phyloP scores from a whole-genome alignment of 2,329 filamentous ascomycete genomes.

The Neonectria magnoliae region DNA sequence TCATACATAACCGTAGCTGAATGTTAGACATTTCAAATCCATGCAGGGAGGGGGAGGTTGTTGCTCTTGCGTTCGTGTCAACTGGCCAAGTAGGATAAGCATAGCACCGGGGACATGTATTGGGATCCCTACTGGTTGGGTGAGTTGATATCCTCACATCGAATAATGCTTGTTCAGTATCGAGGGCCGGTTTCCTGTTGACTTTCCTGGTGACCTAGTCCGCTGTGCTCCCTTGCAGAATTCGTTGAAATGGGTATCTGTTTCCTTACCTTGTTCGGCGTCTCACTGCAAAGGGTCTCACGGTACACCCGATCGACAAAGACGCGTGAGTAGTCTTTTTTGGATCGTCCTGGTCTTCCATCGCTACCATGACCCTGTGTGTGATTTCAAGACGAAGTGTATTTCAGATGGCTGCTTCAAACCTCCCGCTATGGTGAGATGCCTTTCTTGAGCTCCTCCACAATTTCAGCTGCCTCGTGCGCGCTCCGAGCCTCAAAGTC shows the following conservation, averaged over 20 bases:
- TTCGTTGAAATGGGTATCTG: too few species aligned
- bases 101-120: too few species aligned
- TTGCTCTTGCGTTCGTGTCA: neutral
- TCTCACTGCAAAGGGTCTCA: neutral
- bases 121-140: too few species aligned
- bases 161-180: too few species aligned
- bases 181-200: too few species aligned
- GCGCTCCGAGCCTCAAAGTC: slow-evolving; percentile 82
- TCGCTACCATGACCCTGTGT: neutral
- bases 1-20: neutral
- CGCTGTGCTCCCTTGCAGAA: too few species aligned
- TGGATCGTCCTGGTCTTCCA: neutral
- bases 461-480: slow-evolving; percentile 81
- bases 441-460: slow-evolving; percentile 80
- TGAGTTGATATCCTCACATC: too few species aligned
- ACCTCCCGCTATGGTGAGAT: slow-evolving; percentile 72
- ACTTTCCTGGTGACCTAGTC: too few species aligned
- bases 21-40: too few species aligned
- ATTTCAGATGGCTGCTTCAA: slow-evolving; percentile 2
- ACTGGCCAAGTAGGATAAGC: neutral
- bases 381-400: neutral
- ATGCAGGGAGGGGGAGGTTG: neutral
- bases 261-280: neutral
- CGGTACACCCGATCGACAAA: neutral
- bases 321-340: neutral